Conservation (phyloP, 345 rosid species). For the Linum trigynum region DNA sequence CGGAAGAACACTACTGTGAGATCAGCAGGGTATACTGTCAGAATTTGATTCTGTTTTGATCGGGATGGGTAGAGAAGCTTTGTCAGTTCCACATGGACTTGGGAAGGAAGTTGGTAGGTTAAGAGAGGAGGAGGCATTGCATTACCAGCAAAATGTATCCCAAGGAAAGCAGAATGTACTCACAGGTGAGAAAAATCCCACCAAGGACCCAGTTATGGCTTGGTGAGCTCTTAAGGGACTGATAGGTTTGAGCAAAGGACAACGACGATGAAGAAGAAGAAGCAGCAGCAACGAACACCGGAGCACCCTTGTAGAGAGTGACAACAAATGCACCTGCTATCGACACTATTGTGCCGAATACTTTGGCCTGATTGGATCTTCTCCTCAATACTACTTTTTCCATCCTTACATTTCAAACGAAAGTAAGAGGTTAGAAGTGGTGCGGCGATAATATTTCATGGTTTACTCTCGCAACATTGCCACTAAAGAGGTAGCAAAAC, state of each 20-base stretch:
- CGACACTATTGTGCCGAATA: not conserved
- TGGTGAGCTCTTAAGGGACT: not conserved
- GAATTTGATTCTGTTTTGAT: not conserved
- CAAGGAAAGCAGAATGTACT: not conserved
- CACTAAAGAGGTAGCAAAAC: too few relatives aligned
- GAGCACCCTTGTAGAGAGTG: too few relatives aligned
- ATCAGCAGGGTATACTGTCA: not conserved
- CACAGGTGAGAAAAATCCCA: too few relatives aligned
- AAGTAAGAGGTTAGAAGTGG: too few relatives aligned
- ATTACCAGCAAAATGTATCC: not conserved
- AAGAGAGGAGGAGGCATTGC: not conserved
- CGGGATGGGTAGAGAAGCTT: not conserved
- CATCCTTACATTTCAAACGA: not conserved
- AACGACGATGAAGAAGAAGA: not conserved
- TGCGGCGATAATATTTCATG: too few relatives aligned
- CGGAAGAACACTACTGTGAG: not conserved
- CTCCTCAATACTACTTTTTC: not conserved
- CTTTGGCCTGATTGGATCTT: not conserved
- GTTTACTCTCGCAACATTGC: too few relatives aligned
- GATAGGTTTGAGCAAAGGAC: not conserved
- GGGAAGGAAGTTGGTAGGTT: not conserved
- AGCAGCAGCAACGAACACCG: not conserved
- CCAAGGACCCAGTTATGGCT: too few relatives aligned
- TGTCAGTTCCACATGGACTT: not conserved
- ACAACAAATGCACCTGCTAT: conserved; percentile 2